Evolutionary conservation across 2,329 filamentous ascomycete genomes (phyloP), one percentile per base, ranked within the genome.

Genomic region (Penicillium sp.): DNA sequence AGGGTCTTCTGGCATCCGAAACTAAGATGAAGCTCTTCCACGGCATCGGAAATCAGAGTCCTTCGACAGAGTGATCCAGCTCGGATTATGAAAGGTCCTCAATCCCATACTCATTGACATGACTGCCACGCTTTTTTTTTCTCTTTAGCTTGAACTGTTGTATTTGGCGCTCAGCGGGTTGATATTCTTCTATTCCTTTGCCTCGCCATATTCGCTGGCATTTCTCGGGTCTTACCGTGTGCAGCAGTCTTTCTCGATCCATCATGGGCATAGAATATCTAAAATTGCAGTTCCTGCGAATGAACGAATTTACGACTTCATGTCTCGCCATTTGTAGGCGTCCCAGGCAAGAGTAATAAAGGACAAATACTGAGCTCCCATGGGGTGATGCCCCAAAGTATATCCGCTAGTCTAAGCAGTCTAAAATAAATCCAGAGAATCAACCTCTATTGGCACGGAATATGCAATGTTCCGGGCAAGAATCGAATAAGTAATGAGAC

Each of bases 21-120:
- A 78, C 83, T 29, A 83, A 83, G 68, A 77, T 78, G 61, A 79
- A 77, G 60, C 70, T 83, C 10, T 83, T 83, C 64, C 75, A 77
- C 59, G 73, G 70, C 27, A 72, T 80, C 21, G 72, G 73, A 13
- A 68, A 73, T 29, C 53, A 64, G 17, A 36, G 55, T 3, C 51
- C 55, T n/a, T 39, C 57, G 45, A 57, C 64, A 49, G 50, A 63
- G 36, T 68, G 60, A 59, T 41, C 12, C 42, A 21, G 23, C 33
- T 25, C 21, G 27, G 31, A 13, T 25, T 4, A 41, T n/a, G 31
- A 35, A 23, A 15, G 27, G 21, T 21, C 38, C 25, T 38, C 41
- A 19, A 51, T 41, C 33, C 36, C 39, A 61, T 56, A 57, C 38
- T 53, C 55, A 19, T 57, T 43, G 58, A 55, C 60, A 65, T 61